Evolutionary conservation across 2,329 filamentous ascomycete species (phyloP), one percentile per base, ranked within the genome.

Genomic region (Aspergillaceae sp.): DNA sequence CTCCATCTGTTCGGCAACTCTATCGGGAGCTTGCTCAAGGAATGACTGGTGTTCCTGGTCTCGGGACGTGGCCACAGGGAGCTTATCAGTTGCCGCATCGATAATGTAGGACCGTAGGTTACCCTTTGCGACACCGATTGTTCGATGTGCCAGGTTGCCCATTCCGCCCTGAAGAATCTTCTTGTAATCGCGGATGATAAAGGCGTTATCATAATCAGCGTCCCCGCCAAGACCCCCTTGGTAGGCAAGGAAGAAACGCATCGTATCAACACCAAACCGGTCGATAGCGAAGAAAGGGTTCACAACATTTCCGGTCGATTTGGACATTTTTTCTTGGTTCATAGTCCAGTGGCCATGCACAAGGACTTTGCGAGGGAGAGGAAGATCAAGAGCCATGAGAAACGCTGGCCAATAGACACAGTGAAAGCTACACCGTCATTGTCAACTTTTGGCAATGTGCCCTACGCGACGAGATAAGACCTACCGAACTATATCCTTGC

Each of bases 361-460:
- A 2, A 98, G 73, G 30, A 98, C 79, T 51, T 82, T 82, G 59
- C 82, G 84, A 1, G 92, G 88, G 1, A 86, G 72, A 1, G 87
- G 84, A 4, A 97, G 74, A 43, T 83, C 82, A 9, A 96, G 73
- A 1, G 92, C 91, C 77, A 98, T 84, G 10, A 98, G 80, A 56
- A 98, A 85, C 3, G 92, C 92, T 0, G 92, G 92, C 92, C 94
- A 98, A 73, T 98, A 98, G 41, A 98, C 83, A 66, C 87, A 91
- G 64, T 98, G 94, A 67, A 98, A 98, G 11, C 75, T 73, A 4
- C 9, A 32, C 5, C 6, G 41, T 32, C 26, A 4, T 47, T 41
- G 44, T 60, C 48, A 60, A 51, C 53, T 40, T 51, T 44, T 43
- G 30, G 48, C 36, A 19, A 35, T 28, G 28, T 29, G 8, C 11